Percentiles rank a stretch among this genome's conserved stretches.
Conservation (phyloP, 805 yeast genomes). For the Candida caryicola region DNA sequence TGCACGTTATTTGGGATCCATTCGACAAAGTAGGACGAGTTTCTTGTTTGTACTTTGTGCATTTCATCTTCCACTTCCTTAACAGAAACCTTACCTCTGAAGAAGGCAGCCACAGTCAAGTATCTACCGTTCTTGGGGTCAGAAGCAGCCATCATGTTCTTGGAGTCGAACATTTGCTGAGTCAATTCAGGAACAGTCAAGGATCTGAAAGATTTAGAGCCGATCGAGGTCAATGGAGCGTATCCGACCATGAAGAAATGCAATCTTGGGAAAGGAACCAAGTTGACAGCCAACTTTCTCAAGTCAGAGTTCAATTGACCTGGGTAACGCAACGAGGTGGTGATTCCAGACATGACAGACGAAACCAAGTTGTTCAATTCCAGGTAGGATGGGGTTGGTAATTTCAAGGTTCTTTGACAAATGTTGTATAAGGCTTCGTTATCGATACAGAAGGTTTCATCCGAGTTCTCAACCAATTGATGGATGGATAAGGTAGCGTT, state of each 20-base stretch:
- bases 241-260: conserved; percentile 95
- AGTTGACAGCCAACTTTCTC: conserved; percentile 88
- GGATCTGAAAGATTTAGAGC: conserved; percentile 78
- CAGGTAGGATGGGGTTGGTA: conserved; percentile 72
- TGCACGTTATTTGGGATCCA: conserved; percentile 97
- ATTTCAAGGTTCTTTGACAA: conserved; percentile 80
- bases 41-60: conserved; percentile 77
- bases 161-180: conserved; percentile 89
- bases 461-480: conserved; percentile 86
- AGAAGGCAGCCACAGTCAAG: conserved; percentile 89
- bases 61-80: conserved; percentile 95
- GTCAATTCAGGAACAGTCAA: conserved; percentile 88
- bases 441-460: conserved; percentile 93
- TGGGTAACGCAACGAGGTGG: conserved; percentile 90
- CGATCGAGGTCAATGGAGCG: conserved; percentile 84
- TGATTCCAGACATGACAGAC: conserved; percentile 92
- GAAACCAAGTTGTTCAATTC: conserved; percentile 83
- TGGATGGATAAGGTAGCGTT: conserved; percentile 89
- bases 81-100: conserved; percentile 88
- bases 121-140: conserved; percentile 90
- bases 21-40: conserved; percentile 82
- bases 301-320: conserved; percentile 92
- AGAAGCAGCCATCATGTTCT: conserved; percentile 94
- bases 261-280: conserved; percentile 92
- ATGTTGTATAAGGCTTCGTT: conserved; percentile 91